Conservation (phyloP, 441 rosid species). For the Hura crepitans region DNA sequence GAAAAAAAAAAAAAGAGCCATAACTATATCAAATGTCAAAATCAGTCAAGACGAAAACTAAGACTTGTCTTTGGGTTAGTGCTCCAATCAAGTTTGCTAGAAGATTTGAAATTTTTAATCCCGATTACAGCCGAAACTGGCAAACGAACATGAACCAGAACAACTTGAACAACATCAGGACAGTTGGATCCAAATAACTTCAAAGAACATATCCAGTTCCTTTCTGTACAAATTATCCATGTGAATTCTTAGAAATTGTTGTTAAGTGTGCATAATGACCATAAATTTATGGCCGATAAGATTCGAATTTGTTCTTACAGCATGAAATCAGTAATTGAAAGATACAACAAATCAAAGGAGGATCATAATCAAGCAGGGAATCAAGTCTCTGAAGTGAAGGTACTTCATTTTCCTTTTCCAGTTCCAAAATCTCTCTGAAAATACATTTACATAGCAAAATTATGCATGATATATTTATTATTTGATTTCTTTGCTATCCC, state of each 20-base stretch:
- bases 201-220: too few relatives aligned
- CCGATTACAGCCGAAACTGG: too few relatives aligned
- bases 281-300: slow-evolving; percentile 18
- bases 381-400: slow-evolving; percentile 69
- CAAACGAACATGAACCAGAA: too few relatives aligned
- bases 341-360: slow-evolving; percentile 71
- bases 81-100: too few relatives aligned
- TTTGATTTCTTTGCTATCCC: not conserved
- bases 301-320: slow-evolving; percentile 42
- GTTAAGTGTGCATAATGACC: not conserved
- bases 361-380: slow-evolving; percentile 58
- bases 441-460: not conserved
- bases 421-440: not conserved
- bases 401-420: not conserved
- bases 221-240: too few relatives aligned
- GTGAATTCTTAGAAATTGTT: not conserved
- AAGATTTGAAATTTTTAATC: too few relatives aligned
- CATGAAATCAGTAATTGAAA: slow-evolving; percentile 70
- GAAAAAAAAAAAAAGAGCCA: too few relatives aligned
- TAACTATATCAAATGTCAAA: too few relatives aligned
- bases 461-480: not conserved
- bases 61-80: too few relatives aligned
- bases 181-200: too few relatives aligned
- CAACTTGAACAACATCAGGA: too few relatives aligned
- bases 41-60: too few relatives aligned